A percentile compares a stretch with the other conserved stretches of the same genome.
Evolutionary conservation across 371 early-diverging fungal genomes (phyloP).

Genomic region (Mortierella sp.): DNA sequence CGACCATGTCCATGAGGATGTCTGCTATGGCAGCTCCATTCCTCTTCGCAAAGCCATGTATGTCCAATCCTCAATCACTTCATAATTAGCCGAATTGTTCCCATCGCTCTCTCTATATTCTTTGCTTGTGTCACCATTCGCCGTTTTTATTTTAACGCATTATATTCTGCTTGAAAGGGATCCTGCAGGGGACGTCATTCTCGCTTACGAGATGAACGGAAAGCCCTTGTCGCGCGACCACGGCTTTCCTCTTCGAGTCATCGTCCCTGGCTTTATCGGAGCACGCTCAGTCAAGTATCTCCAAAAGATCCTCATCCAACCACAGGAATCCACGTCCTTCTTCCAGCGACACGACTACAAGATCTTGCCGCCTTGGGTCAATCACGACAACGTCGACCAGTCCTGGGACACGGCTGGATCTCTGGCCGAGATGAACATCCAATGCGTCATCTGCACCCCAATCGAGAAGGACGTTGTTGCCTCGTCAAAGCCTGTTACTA

Average conservation of each 20-base stretch:
- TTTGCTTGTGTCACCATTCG: neutral
- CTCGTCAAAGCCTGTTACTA: constrained; percentile 38
- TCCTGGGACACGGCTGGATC: constrained; percentile 69
- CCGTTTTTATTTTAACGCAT: neutral
- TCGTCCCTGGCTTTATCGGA: constrained; percentile 92
- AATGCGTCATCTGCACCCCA: constrained; percentile 75
- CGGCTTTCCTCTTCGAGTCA: constrained; percentile 86
- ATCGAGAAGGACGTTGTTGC: constrained; percentile 39
- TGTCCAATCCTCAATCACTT: constrained; percentile 16
- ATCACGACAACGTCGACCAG: constrained; percentile 53
- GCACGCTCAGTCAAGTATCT: constrained; percentile 91
- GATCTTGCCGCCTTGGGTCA: constrained; percentile 80
- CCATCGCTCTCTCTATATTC: neutral
- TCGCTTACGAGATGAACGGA: constrained; percentile 91
- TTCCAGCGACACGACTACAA: constrained; percentile 90
- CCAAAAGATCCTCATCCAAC: constrained; percentile 63
- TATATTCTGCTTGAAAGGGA: constrained; percentile 59
- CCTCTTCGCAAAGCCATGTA: constrained; percentile 84
- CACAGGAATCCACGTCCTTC: constrained; percentile 78
- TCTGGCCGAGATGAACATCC: constrained; percentile 84
- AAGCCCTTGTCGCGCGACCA: constrained; percentile 80
- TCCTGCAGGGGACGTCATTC: constrained; percentile 83
- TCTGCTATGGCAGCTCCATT: constrained; percentile 86
- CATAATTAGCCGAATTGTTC: neutral
- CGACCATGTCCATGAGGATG: constrained; percentile 78